Conservation (phyloP, 345 rosid genomes). For the Anastatica hierochuntica region DNA sequence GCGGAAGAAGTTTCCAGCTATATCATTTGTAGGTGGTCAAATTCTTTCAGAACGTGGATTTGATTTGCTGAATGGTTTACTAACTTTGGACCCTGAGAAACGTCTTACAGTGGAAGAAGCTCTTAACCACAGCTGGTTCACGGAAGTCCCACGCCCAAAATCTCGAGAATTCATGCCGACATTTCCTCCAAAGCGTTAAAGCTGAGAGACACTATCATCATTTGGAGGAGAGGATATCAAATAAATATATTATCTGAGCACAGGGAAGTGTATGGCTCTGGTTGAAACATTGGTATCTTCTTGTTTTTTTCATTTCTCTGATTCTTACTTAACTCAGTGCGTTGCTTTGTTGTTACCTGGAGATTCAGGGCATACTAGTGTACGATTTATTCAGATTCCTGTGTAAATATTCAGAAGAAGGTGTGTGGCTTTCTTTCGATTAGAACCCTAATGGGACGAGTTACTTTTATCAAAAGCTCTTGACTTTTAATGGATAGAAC, state of each 20-base stretch:
- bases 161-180: slow-evolving; percentile 74
- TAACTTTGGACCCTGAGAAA: slow-evolving; percentile 68
- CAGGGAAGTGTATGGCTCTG: neutral
- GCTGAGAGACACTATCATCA: slow-evolving; percentile 5
- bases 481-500: neutral
- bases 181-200: slow-evolving; percentile 36
- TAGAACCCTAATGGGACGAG: neutral
- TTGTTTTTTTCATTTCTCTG: neutral
- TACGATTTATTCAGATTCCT: slow-evolving; percentile 9
- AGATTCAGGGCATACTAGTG: slow-evolving; percentile 14
- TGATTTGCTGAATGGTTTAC: slow-evolving; percentile 59
- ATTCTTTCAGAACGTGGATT: slow-evolving; percentile 76
- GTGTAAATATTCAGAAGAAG: neutral
- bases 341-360: slow-evolving; percentile 12
- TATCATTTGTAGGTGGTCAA: slow-evolving; percentile 60
- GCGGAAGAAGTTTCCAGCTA: slow-evolving; percentile 72
- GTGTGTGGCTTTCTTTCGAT: slow-evolving; percentile 8
- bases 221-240: slow-evolving; percentile 10
- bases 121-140: slow-evolving; percentile 73
- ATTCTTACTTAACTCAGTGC: neutral
- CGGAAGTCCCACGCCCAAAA: slow-evolving; percentile 66
- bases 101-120: slow-evolving; percentile 73
- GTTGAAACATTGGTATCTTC: slow-evolving; percentile 2
- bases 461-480: neutral
- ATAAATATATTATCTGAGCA: neutral